Evolutionary conservation across 768 basidiomycete genomes (phyloP), one percentile per base, ranked within the genome.

Genomic region (Tulasnella sp.): DNA sequence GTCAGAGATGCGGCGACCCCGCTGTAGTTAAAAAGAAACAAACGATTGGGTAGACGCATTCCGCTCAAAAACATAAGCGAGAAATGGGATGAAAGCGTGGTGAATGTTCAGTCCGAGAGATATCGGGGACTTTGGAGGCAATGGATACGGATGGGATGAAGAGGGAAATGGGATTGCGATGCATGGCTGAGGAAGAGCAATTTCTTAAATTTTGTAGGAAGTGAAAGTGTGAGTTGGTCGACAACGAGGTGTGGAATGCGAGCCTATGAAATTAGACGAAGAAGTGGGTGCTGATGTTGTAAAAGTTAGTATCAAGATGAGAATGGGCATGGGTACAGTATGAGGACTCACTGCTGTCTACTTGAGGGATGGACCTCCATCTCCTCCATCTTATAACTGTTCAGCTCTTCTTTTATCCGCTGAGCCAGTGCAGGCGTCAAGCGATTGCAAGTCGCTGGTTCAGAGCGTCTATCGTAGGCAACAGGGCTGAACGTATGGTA

Each of bases 381-480:
- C 75, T 97, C 93, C 73, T 95, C 93, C 88, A 97, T 90, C 78
- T 98, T 98, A 74, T 89, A 98, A 58, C 90, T 91, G 73, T 99
- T 99, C 54, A 99, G 77, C 74, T 95, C 91, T 74, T 95, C 92
- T 78, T 99, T 99, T 72, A 99, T 98, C 67, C 86, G 80, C 76
- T 97, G 91, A 42, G 95, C 95, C 67, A 98, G 76, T 60, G 86
- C 84, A 45, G 95, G 96, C 54, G 96, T 99, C 67, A 99, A 74
- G 42, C 89, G 80, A 73, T 94, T 97, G 84, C 93, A 97, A 26
- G 95, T 98, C 49, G 93, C 94, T 21, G 91, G 92, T 72, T 97
- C 95, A 65, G 90, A 92, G 67, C 93, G 78, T 55, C 96, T 78
- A 73, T 99, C 95, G 73, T 99, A 99, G 62, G 91, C 86, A 30